These are phyloP conservation scores for Fusarium sp. DNA, from an alignment of 2,329 filamentous ascomycete genomes.

Conservation along the genomic window DNA sequence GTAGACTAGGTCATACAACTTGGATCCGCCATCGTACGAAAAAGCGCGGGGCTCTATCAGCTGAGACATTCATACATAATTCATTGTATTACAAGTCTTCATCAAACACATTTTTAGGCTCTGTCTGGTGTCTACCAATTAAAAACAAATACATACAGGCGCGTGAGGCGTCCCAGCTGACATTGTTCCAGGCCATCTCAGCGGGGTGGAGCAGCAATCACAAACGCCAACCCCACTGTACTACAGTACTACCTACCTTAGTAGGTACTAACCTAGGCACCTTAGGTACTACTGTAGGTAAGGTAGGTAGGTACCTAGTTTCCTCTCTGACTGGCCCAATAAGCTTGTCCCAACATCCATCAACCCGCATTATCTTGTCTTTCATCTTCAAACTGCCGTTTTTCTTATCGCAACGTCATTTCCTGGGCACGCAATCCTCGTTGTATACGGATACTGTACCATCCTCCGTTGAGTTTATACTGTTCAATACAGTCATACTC, in stretches of 20 bases:
- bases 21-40: too few species aligned
- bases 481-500: not conserved
- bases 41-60: too few species aligned
- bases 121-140: conserved; percentile 27
- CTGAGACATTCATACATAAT: too few species aligned
- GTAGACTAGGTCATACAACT: too few species aligned
- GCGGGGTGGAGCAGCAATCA: conserved; percentile 1
- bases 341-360: conserved; percentile 26
- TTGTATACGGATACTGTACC: not conserved
- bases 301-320: too few species aligned
- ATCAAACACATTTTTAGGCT: too few species aligned
- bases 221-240: conserved; percentile 20
- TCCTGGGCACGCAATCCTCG: not conserved
- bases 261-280: too few species aligned
- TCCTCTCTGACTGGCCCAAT: not conserved
- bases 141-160: not conserved
- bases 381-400: conserved; percentile 8
- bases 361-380: not conserved
- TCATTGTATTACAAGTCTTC: too few species aligned
- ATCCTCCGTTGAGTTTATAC: not conserved
- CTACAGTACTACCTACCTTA: not conserved
- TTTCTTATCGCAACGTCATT: not conserved
- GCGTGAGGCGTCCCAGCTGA: not conserved
- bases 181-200: not conserved
- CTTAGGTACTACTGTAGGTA: too few species aligned